Evolutionary conservation across 208 protist genomes (phyloP).

Genomic region (Wallacemonas sp.): DNA sequence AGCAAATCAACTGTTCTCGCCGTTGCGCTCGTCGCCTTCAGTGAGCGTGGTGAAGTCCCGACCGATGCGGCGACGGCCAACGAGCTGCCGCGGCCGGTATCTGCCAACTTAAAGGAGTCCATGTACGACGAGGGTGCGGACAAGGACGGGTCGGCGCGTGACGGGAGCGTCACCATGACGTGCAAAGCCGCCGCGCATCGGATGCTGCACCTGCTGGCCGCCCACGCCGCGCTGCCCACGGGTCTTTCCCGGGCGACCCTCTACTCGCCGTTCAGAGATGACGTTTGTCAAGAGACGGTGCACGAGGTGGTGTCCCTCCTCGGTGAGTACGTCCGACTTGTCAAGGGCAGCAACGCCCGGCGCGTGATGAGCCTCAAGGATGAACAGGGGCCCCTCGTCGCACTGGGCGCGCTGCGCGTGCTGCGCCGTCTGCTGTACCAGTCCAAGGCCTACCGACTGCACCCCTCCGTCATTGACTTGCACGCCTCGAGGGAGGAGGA

Average conservation of each 20-base stretch:
- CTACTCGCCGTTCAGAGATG: slow-evolving; percentile 77
- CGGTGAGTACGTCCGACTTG: slow-evolving; percentile 67
- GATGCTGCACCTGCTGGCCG: slow-evolving; percentile 12
- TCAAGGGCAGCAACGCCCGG: slow-evolving; percentile 64
- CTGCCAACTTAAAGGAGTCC: neutral
- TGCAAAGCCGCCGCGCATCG: slow-evolving; percentile 21
- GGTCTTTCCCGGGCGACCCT: slow-evolving; percentile 19
- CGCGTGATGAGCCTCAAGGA: slow-evolving; percentile 53
- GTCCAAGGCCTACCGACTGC: slow-evolving; percentile 65
- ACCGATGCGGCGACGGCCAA: slow-evolving; percentile 1
- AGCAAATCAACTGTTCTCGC: slow-evolving; percentile 25
- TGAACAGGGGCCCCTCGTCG: slow-evolving; percentile 21
- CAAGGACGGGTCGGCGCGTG: too few relatives aligned
- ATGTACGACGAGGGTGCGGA: slow-evolving; percentile 5
- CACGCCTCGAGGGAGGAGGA: slow-evolving; percentile 20
- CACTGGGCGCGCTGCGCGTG: slow-evolving; percentile 55
- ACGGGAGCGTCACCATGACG: neutral
- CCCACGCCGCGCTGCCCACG: slow-evolving; percentile 1
- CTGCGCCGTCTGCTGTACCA: slow-evolving; percentile 73
- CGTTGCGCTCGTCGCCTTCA: slow-evolving; percentile 25
- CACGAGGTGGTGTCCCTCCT: slow-evolving; percentile 60
- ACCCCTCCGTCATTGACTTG: slow-evolving; percentile 61
- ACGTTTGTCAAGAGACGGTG: slow-evolving; percentile 73
- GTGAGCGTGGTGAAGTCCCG: slow-evolving; percentile 15
- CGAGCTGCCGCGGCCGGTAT: neutral